Base-by-base conservation (phyloP, 768 basidiomycete species). In the Russula dissimulans region DNA sequence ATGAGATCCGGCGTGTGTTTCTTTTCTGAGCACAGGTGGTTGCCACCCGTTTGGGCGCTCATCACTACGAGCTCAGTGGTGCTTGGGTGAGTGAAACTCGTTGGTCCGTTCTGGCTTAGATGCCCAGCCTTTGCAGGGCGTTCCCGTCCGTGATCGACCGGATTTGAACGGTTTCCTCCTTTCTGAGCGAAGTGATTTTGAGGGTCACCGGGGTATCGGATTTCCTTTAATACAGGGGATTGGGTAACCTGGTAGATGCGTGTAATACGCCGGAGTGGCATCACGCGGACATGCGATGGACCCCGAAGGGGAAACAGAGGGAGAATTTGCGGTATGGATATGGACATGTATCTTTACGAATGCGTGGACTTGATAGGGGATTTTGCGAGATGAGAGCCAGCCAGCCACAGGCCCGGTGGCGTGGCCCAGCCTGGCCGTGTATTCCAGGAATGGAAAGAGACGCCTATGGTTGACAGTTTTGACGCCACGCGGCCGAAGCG, bases 81-180 rank as follows among this genome's bases (percentile, higher is more conserved):
- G 31, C 56, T 66, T 36, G 59, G 63, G 65, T 66, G 47, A 39
- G 47, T 14, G 5, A 18, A 41, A 18, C 41, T 45, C 17, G 26
- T 17, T 41, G 10, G 41, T 51, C 15, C 39, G 15, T 1, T 29
- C 39, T 31, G 31, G 17, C 46, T 44, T 50, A 46, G 2, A 17
- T 29, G n/a, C 8, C 41, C 5, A 42, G 42, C 38, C 36, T 11
- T 53, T 49, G 34, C 55, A 65, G 65, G 18, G 54, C 59, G 4
- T 65, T 64, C 48, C 62, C 65, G 1, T 57, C 58, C 5, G 65
- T 65, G 38, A 65, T 65, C 47, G 58, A 65, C 58, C 62, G 62
- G 44, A 65, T 65, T 50, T 64, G 46, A 54, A 31, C 26, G n/a
- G 34, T 11, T 26, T 18, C 39, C 18, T 52, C 44, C 18, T 41